phyloP scores from a whole-genome alignment of 495 filamentous ascomycete genomes.

The Neurospora discreta region DNA sequence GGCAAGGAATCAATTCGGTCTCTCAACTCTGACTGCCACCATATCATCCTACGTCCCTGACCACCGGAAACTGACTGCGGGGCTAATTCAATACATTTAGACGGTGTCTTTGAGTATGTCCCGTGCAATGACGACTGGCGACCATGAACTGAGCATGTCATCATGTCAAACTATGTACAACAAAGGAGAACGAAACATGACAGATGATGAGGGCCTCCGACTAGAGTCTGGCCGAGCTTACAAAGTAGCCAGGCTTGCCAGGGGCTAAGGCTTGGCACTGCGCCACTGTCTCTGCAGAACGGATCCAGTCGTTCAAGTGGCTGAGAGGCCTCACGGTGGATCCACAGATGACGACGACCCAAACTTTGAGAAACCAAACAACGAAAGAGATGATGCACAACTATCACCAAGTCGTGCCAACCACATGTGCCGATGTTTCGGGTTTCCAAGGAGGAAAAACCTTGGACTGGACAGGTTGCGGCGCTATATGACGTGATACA shows the following conservation, averaged over 20 bases:
- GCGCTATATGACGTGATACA: neutral
- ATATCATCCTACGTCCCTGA: neutral
- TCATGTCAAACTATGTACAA: neutral
- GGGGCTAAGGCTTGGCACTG: neutral
- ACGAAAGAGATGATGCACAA: neutral
- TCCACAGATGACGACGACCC: neutral
- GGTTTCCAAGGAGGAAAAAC: neutral
- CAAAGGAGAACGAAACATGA: neutral
- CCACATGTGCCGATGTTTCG: neutral
- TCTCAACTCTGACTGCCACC: neutral
- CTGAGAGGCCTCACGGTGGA: neutral
- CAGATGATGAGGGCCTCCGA: neutral
- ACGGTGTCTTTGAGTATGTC: neutral
- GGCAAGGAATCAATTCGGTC: neutral
- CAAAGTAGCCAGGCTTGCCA: neutral
- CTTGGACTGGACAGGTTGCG: neutral
- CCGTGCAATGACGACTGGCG: neutral
- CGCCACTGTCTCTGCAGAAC: neutral
- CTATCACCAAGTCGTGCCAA: neutral
- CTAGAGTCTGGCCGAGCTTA: neutral
- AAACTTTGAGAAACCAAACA: neutral
- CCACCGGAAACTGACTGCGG: neutral
- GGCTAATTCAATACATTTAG: neutral
- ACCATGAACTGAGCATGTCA: neutral
- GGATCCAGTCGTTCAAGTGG: neutral